A percentile compares a stretch with the other conserved stretches of the same genome.
These are phyloP conservation scores for Hypoxylon rickii DNA, from an alignment of 495 filamentous ascomycete species.

Conservation along the genomic window DNA sequence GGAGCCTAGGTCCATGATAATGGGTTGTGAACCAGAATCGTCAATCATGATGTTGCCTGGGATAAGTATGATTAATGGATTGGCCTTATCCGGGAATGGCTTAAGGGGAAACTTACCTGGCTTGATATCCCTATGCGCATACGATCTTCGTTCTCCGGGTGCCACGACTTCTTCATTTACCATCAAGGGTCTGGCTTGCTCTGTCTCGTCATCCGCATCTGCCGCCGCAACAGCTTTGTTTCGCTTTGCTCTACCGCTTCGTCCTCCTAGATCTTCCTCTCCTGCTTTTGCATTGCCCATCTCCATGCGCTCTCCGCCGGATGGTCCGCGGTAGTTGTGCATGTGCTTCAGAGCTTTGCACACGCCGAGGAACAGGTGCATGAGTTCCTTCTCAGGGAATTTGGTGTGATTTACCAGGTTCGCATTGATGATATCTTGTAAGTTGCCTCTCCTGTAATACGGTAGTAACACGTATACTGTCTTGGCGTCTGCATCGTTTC, in stretches of 20 bases:
- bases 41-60: slow-evolving; percentile 95
- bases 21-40: slow-evolving; percentile 81
- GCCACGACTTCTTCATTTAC: slow-evolving; percentile 77
- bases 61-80: neutral
- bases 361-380: slow-evolving; percentile 90
- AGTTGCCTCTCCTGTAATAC: slow-evolving; percentile 91
- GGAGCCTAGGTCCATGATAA: slow-evolving; percentile 98
- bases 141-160: slow-evolving; percentile 74
- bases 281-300: slow-evolving; percentile 35
- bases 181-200: slow-evolving; percentile 81
- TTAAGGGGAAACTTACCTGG: slow-evolving; percentile 63
- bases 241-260: slow-evolving; percentile 63
- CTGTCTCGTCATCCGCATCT: slow-evolving; percentile 69
- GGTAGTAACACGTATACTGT: slow-evolving; percentile 96
- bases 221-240: slow-evolving; percentile 48
- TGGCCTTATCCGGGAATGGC: neutral
- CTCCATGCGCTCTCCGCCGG: slow-evolving; percentile 56
- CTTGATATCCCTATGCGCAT: slow-evolving; percentile 97
- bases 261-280: slow-evolving; percentile 50
- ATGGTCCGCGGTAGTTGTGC: slow-evolving; percentile 75
- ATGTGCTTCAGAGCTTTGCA: slow-evolving; percentile 85
- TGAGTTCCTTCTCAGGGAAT: slow-evolving; percentile 81
- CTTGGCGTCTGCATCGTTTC: slow-evolving; percentile 72
- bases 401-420: slow-evolving; percentile 95
- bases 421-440: slow-evolving; percentile 98